Base-by-base conservation (phyloP, 768 basidiomycete genomes). In the Boletus sp. region DNA sequence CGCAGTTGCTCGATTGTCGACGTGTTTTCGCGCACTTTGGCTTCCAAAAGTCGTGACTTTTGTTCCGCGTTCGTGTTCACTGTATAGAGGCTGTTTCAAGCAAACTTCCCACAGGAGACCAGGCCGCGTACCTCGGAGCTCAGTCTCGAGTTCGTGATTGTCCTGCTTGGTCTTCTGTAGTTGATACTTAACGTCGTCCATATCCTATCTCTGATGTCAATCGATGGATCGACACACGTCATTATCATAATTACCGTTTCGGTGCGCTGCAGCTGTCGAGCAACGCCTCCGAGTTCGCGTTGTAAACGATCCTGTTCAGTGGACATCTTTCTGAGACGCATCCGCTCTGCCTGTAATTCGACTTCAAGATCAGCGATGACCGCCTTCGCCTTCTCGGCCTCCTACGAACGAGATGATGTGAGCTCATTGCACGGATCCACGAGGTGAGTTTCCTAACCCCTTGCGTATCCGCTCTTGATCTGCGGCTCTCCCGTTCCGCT, bases 1-100 rank as follows among this genome's bases (percentile, higher is more conserved):
- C 92, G 82, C 32, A 94, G 74, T 30, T 87, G 82, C 27, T 90
- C 83, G 45, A 93, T 88, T 3, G 82, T 80, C 54, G 83, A 80
- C 0, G 76, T 70, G 54, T 91, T 93, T 69, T 88, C 86, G 11
- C 78, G 70, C 11, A 90, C 84, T 53, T 81, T 85, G 42, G 71
- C 73, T 66, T 89, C 85, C 13, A 92, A 77, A 17, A 83, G 71
- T 14, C 86, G 82, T 17, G 84, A 83, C 61, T 85, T 89, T 64
- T 91, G 87, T 60, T 91, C 91, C 3, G 76, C 82, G 19, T 79
- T 86, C 35, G 75, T 74, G 53, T 86, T 90, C 51, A 72, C 88
- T 88, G 56, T 23, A 1, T 41, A 13, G 8, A 1, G 23, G 32
- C 23, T 5, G 9, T 27, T 29, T 50, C 64, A 54, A 49, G n/a